Percentiles rank a stretch among this genome's conserved stretches.
These are phyloP conservation scores for Bruguiera hainesii DNA, from an alignment of 441 rosid species.

Conservation along the genomic window DNA sequence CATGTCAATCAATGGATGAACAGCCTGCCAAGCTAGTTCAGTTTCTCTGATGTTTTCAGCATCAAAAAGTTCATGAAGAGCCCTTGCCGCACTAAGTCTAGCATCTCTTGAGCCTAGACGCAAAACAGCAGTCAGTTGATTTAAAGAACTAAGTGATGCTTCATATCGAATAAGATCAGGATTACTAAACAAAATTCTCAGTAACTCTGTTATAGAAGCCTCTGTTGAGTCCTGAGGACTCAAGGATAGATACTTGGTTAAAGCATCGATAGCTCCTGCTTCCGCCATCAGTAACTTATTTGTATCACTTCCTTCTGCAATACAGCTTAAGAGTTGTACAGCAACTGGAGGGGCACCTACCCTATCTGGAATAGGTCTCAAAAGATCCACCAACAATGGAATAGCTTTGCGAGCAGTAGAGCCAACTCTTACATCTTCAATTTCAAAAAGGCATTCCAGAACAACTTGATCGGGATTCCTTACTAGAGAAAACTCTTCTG, in stretches of 20 bases:
- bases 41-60: conserved; percentile 69
- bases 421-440: conserved; percentile 79
- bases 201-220: conserved; percentile 54
- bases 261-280: conserved; percentile 82
- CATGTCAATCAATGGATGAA: conserved; percentile 79
- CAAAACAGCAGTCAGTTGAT: conserved; percentile 71
- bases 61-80: conserved; percentile 65
- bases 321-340: conserved; percentile 56
- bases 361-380: conserved; percentile 89
- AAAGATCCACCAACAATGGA: conserved; percentile 86
- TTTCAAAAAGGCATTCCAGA: conserved; percentile 67
- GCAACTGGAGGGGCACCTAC: conserved; percentile 68
- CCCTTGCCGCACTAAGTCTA: conserved; percentile 74
- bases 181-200: conserved; percentile 62
- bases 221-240: conserved; percentile 82
- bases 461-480: conserved; percentile 65
- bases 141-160: conserved; percentile 62
- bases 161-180: conserved; percentile 58
- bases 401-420: conserved; percentile 74
- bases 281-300: conserved; percentile 74
- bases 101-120: conserved; percentile 65
- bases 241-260: conserved; percentile 71
- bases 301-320: conserved; percentile 66
- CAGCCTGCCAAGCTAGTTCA: conserved; percentile 69
- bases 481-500: conserved; percentile 62